Base-by-base conservation (phyloP, 83 land plant species). In the Picea mariana region DNA sequence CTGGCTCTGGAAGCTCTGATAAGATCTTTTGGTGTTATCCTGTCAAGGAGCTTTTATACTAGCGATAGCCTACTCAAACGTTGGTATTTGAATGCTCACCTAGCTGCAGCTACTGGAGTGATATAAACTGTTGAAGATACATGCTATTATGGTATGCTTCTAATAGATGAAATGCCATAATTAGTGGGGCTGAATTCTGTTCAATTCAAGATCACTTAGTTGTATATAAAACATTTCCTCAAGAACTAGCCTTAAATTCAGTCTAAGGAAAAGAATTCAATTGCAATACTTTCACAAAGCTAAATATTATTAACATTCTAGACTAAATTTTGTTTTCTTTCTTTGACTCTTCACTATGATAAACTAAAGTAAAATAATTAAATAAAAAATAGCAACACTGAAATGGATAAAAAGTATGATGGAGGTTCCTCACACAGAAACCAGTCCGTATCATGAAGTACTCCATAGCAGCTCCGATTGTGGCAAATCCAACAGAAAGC, bases 381-480 rank as follows among this genome's bases (percentile, higher is more conserved):
- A 5, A 78, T 16, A 27, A 52, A 64, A 6, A 62, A 75, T 5
- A 6, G 11, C 62, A 38, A 65, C n/a, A 75, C 34, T 16, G 13
- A 82, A 79, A 40, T 58, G 61, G 58, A 15, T 21, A 24, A 69
- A 71, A 81, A 66, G 87, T 85, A 90, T n/a, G 77, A 82, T 31
- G 83, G 83, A 64, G 62, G 72, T 23, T 47, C 81, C 88, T 84
- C 95, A 82, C 85, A 93, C 95, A 93, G 88, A 93, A 93, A 34
- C 93, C 91, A 27, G 95, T 90, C 66, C 85, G 84, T 87, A 93
- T 86, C 95, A 93, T 93, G 83, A 93, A 93, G 49, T 84, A 77
- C 80, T 93, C 95, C 95, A 93, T 93, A 12, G 90, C 89, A 80
- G 83, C 95, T 71, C 95, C 95, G 34, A 87, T 23, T 52, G 87